Conservation (phyloP, 2,329 filamentous ascomycete genomes). For the Colletotrichum chlorophyti region DNA sequence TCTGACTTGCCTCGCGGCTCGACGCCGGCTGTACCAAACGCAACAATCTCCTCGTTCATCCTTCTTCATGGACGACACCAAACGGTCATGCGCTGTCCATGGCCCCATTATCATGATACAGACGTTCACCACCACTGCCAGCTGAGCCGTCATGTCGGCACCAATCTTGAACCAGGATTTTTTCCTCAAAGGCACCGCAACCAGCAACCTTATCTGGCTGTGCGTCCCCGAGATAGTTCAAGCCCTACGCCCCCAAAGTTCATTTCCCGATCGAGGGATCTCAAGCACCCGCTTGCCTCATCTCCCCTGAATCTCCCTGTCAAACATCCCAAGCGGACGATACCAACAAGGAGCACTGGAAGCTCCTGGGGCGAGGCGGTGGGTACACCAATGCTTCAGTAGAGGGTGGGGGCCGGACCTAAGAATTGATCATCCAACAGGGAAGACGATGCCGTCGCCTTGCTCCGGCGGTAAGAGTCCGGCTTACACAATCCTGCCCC, state of each 20-base stretch:
- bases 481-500: neutral
- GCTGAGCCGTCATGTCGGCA: no score
- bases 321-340: conserved; percentile 3
- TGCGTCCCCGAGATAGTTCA: no score
- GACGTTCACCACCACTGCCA: no score
- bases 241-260: no score
- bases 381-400: no score
- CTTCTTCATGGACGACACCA: conserved; percentile 13
- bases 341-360: neutral
- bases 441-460: neutral
- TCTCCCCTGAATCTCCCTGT: neutral
- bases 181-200: conserved; percentile 14
- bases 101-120: conserved; percentile 11
- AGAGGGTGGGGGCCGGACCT: no score
- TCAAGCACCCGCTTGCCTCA: no score
- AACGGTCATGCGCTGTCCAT: conserved; percentile 16
- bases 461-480: neutral
- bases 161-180: conserved; percentile 12
- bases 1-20: no score
- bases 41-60: conserved; percentile 5
- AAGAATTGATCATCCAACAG: neutral
- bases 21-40: neutral
- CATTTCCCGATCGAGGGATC: no score
- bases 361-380: neutral
- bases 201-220: neutral